Evolutionary conservation across 164 flowering plant genomes (phyloP), one percentile per base, ranked within the genome.

Genomic region (Echeveria elegans): DNA sequence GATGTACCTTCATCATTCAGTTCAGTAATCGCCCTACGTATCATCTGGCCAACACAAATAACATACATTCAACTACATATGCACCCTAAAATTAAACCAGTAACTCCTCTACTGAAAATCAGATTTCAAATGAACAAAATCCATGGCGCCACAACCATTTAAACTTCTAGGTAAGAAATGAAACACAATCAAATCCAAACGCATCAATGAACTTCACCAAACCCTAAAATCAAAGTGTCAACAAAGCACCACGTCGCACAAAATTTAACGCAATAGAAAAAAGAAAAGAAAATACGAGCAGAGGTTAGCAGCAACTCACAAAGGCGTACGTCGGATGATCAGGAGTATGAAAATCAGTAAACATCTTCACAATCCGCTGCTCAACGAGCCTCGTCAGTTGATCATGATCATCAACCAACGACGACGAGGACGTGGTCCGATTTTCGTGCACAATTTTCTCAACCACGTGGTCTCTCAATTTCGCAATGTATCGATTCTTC

Each of bases 1-100:
- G 84, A 79, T 8, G 85, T 85, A 8, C 70, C 70, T 56, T 68
- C 67, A 69, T 76, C 78, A 19, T 80, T 74, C 75, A 82, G 69
- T 67, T 72, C 80, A 26, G 82, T 80, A 86, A n/a, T n/a, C n/a
- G n/a, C n/a, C n/a, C n/a, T n/a, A n/a, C n/a, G n/a, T n/a, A n/a
- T n/a, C n/a, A 85, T 82, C 86, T 85, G 45, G 18, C 52, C 56
- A 38, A 8, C 73, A 64, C 56, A 66, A 21, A n/a, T 8, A 45
- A 23, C 58, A 52, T 52, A 9, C 58, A 21, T 50, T 5, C 28
- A 21, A n/a, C 1, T 5, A 6, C 58, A 45, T 18, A 18, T n/a
- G n/a, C n/a, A n/a, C n/a, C n/a, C n/a, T n/a, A n/a, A n/a, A n/a
- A n/a, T n/a, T n/a, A n/a, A n/a, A n/a, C n/a, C n/a, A n/a, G n/a